Conservation (phyloP, 805 yeast genomes). For the Barnettozyma populi region DNA sequence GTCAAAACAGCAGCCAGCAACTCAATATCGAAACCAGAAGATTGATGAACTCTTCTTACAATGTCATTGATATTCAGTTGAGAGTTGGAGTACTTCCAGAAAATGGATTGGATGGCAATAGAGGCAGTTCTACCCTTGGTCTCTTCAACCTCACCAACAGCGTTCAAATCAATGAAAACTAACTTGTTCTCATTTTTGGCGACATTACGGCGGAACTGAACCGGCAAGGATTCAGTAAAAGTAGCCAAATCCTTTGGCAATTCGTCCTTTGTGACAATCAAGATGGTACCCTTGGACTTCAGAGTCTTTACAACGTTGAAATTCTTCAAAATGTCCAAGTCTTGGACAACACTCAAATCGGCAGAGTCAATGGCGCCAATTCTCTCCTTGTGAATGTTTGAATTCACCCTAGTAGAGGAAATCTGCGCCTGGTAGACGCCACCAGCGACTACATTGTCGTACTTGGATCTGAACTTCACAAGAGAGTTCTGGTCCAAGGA, state of each 20-base stretch:
- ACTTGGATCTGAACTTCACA: constrained; percentile 56
- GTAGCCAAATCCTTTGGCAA: constrained; percentile 34
- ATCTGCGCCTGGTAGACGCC: constrained; percentile 74
- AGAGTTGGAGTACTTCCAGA: constrained; percentile 70
- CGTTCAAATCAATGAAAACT: constrained; percentile 53
- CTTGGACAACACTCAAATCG: constrained; percentile 60
- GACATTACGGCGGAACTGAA: constrained; percentile 44
- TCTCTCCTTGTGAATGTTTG: constrained; percentile 17
- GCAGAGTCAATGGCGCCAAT: constrained; percentile 47
- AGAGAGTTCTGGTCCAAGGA: constrained; percentile 53
- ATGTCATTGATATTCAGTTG: constrained; percentile 52
- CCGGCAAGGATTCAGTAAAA: constrained; percentile 51
- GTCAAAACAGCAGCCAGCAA: constrained; percentile 67
- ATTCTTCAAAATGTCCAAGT: constrained; percentile 44
- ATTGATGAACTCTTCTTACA: constrained; percentile 72
- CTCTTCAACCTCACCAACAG: constrained; percentile 61
- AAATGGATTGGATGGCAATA: constrained; percentile 72
- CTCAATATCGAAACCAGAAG: constrained; percentile 80
- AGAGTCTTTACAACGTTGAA: constrained; percentile 62
- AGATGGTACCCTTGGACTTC: constrained; percentile 48
- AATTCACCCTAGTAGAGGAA: constrained; percentile 19
- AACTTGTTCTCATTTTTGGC: constrained; percentile 50
- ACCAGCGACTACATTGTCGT: constrained; percentile 66
- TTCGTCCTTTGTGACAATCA: constrained; percentile 37
- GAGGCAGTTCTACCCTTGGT: constrained; percentile 71